Percentiles rank a stretch among this genome's conserved stretches.
These are phyloP conservation scores for Trametes punicea DNA, from an alignment of 768 basidiomycete genomes.

Conservation along the genomic window DNA sequence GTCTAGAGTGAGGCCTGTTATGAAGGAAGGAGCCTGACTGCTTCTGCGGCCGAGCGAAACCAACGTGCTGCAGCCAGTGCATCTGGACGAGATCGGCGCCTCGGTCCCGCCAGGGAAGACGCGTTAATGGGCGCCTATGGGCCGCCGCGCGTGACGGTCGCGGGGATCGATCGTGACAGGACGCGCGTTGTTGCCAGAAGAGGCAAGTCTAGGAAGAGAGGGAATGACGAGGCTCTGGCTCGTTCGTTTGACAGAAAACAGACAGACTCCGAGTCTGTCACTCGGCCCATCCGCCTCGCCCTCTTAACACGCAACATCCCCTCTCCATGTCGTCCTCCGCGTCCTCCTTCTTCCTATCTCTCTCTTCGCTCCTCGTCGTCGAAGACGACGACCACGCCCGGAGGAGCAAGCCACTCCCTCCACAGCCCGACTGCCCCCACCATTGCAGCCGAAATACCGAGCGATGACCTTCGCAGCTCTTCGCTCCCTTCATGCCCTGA, in stretches of 20 bases:
- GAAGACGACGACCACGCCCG: background rate
- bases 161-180: slow-evolving; percentile 14
- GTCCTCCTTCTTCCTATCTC: background rate
- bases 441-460: background rate
- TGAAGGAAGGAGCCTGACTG: too few relatives aligned
- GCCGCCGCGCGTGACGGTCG: slow-evolving; percentile 5
- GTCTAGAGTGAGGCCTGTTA: background rate
- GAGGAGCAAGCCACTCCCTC: background rate
- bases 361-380: background rate
- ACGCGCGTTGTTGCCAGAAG: background rate
- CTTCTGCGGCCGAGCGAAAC: too few relatives aligned
- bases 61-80: too few relatives aligned
- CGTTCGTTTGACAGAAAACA: background rate
- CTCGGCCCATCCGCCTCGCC: background rate
- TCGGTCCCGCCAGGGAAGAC: slow-evolving; percentile 6
- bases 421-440: background rate
- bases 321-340: background rate
- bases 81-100: background rate
- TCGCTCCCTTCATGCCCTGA: slow-evolving; percentile 59
- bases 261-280: slow-evolving; percentile 1
- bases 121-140: background rate
- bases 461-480: slow-evolving; percentile 58
- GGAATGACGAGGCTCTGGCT: background rate
- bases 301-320: background rate
- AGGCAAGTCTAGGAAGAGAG: slow-evolving; percentile 4